Evolutionary conservation across 352 stramenopile species (phyloP), one percentile per base, ranked within the genome.

Genomic region (Pseudoperonospora humuli): DNA sequence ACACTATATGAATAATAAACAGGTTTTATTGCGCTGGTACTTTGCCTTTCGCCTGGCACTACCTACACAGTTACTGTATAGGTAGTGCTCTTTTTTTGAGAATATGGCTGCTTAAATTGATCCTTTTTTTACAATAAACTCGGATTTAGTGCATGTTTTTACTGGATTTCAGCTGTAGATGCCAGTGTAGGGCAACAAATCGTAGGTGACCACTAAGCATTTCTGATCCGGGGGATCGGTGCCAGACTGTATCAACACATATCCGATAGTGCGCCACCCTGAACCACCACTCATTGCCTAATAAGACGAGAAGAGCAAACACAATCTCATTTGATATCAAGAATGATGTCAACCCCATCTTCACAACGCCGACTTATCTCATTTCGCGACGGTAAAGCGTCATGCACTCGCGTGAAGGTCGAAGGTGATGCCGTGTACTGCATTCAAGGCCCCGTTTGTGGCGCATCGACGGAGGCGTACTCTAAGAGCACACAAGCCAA

Each of bases 381-480:
- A 3, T 56, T 57, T 33, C 7, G 41, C 7, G 35, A 31, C 4
- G 19, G 38, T 6, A 18, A 51, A 21, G 24, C 31, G 8, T 1
- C 25, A 11, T 82, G 70, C 44, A 57, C 39, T 2, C 26, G 36
- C n/a, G 52, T 82, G 24, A 66, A 38, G 10, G 52, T 82, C 29
- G 45, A 53, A 27, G 64, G 53, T 1, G 64, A 75, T 34, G 58
- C 64, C 9, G 75, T 64, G 2, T 82, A 73, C 36, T 82, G 70
- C 45, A 61, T 79, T 17, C 25, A 49, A 9, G 70, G 65, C 11
- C 43, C 47, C 1, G 51, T 78, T 13, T 83, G 70, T 36, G 61
- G 50, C 27, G 56, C 28, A 6, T n/a, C n/a, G n/a, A n/a, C n/a
- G n/a, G n/a, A n/a, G n/a, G n/a, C n/a, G n/a, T n/a, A n/a, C n/a